A percentile compares a stretch with the other conserved stretches of the same genome.
Conservation (phyloP, 1,284 basidiomycete species). For the Sanguinoderma infundibulare region DNA sequence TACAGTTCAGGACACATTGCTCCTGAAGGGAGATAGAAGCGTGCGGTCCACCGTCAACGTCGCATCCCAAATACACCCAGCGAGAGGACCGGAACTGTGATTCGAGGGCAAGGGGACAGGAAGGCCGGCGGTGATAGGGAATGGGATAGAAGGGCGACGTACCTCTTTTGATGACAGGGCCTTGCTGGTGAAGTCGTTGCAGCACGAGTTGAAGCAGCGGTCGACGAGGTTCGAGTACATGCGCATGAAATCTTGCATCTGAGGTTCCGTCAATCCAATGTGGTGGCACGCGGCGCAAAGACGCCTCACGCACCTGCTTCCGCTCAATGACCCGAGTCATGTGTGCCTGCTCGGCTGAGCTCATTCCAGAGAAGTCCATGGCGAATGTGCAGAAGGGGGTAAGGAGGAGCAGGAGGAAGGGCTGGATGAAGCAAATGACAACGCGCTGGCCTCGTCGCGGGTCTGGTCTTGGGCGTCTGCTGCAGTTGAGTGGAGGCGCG, state of each 20-base stretch:
- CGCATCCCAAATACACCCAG: not conserved
- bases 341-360: slow-evolving; percentile 86
- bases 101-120: not conserved
- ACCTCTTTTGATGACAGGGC: slow-evolving; percentile 95
- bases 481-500: not conserved
- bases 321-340: slow-evolving; percentile 92
- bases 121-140: not conserved
- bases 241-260: slow-evolving; percentile 99
- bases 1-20: slow-evolving; percentile 72
- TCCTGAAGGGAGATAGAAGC: slow-evolving; percentile 48
- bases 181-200: slow-evolving; percentile 97
- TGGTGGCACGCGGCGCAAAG: not conserved
- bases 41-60: not conserved
- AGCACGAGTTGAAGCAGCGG: slow-evolving; percentile 93
- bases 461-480: not conserved
- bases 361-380: slow-evolving; percentile 91
- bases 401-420: not conserved
- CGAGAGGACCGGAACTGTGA: slow-evolving; percentile 1
- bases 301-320: slow-evolving; percentile 72
- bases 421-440: not conserved
- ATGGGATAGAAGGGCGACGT: slow-evolving; percentile 22
- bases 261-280: slow-evolving; percentile 18
- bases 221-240: slow-evolving; percentile 98
- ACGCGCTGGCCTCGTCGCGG: not conserved
- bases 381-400: slow-evolving; percentile 13